A percentile compares a stretch with the other conserved stretches of the same genome.
Conservation (phyloP, 345 rosid species). For the Syzygium jambos region DNA sequence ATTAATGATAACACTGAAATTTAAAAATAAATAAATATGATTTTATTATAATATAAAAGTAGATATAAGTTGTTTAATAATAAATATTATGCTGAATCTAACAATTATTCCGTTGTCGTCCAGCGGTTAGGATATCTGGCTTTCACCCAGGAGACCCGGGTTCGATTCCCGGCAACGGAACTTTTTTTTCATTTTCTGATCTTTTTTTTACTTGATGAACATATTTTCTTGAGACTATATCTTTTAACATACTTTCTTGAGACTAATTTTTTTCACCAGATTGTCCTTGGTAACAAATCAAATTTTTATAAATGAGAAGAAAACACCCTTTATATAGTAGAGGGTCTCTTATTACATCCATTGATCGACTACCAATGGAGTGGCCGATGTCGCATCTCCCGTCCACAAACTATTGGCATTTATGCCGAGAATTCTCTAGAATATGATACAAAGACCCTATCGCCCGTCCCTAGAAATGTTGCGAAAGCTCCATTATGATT, state of each 20-base stretch:
- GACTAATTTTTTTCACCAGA: not conserved
- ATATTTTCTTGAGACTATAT: not conserved
- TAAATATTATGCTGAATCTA: rapidly evolving
- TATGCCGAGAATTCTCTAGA: no score
- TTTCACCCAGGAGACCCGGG: conserved; percentile 98
- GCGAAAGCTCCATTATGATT: no score
- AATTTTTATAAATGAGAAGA: not conserved
- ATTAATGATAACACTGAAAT: not conserved
- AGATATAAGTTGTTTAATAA: rapidly evolving
- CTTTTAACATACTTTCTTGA: not conserved
- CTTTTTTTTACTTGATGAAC: not conserved
- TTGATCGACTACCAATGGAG: no score
- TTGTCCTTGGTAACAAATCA: not conserved
- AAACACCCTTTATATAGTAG: no score
- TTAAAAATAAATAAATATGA: not conserved
- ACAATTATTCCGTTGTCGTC: conserved; percentile 52
- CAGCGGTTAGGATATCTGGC: conserved; percentile 97
- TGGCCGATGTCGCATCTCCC: no score
- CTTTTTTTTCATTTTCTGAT: rapidly evolving
- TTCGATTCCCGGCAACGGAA: conserved; percentile 96
- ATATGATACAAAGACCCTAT: no score
- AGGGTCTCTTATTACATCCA: no score
- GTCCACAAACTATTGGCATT: no score
- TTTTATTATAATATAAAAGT: rapidly evolving
- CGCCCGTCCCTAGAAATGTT: no score